A percentile compares a stretch with the other conserved stretches of the same genome.
Conservation (phyloP, 2,329 filamentous ascomycete species). For the Reticulascus tulasneorum region DNA sequence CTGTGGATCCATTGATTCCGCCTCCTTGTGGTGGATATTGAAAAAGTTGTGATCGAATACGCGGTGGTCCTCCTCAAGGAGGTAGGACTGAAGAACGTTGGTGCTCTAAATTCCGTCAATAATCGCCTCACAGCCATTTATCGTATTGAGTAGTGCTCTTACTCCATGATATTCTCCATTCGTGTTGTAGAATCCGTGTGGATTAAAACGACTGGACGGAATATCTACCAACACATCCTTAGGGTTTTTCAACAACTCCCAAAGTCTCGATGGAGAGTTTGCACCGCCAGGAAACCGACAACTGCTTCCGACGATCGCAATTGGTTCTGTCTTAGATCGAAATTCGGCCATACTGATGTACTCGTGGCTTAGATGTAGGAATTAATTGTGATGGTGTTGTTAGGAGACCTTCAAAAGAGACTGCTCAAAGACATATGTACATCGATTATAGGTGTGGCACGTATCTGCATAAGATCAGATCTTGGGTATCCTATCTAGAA, state of each 20-base stretch:
- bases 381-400: no score
- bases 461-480: no score
- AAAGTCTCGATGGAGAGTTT: slow-evolving; percentile 15
- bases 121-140: no score
- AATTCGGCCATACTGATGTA: not conserved
- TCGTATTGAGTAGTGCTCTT: no score
- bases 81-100: slow-evolving; percentile 17
- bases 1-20: slow-evolving; percentile 27
- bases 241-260: slow-evolving; percentile 15
- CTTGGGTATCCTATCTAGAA: not conserved
- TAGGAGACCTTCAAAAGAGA: not conserved
- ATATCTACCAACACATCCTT: not conserved
- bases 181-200: slow-evolving; percentile 2
- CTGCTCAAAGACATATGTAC: not conserved
- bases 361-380: not conserved
- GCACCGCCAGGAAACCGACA: slow-evolving; percentile 19
- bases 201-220: not conserved
- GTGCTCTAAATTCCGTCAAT: no score
- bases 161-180: slow-evolving; percentile 5
- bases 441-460: no score
- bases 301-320: slow-evolving; percentile 19
- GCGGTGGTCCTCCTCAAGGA: slow-evolving; percentile 16
- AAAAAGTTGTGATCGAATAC: slow-evolving; percentile 25
- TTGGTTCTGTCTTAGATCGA: slow-evolving; percentile 13
- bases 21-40: slow-evolving; percentile 21